Percentiles rank a stretch among this genome's conserved stretches.
Evolutionary conservation across 305 asterid species (phyloP).

Genomic region (Fraxinus latifolia): DNA sequence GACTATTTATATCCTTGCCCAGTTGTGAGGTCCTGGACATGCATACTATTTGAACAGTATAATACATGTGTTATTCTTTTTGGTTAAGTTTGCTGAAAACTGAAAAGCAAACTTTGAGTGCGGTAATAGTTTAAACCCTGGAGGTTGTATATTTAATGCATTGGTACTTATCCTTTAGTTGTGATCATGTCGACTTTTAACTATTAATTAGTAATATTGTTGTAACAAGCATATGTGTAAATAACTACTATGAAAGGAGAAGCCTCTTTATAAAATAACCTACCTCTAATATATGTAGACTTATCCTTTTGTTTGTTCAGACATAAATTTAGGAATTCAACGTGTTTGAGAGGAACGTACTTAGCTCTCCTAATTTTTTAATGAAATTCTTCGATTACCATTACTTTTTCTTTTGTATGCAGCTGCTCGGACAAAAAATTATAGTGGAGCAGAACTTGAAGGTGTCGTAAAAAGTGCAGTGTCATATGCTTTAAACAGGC

Average conservation of each 20-base stretch:
- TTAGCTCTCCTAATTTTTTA: slow-evolving; percentile 16
- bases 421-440: slow-evolving; percentile 98
- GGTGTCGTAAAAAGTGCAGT: slow-evolving; percentile 99
- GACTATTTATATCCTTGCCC: background rate
- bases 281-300: background rate
- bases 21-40: background rate
- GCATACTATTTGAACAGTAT: background rate
- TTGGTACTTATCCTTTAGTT: background rate
- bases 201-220: background rate
- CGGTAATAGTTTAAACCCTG: background rate
- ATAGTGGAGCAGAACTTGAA: slow-evolving; percentile 99
- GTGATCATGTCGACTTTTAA: background rate
- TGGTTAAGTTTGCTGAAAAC: background rate
- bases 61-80: background rate
- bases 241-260: background rate
- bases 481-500: slow-evolving; percentile 89
- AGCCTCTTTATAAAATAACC: background rate
- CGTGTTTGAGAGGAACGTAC: background rate
- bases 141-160: background rate
- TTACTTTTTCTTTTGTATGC: slow-evolving; percentile 31
- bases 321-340: background rate
- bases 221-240: background rate
- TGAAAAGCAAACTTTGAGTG: background rate
- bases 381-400: slow-evolving; percentile 9
- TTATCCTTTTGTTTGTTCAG: background rate